Evolutionary conservation across 1,284 basidiomycete genomes (phyloP), one percentile per base, ranked within the genome.

Genomic region (Malassezia nana): DNA sequence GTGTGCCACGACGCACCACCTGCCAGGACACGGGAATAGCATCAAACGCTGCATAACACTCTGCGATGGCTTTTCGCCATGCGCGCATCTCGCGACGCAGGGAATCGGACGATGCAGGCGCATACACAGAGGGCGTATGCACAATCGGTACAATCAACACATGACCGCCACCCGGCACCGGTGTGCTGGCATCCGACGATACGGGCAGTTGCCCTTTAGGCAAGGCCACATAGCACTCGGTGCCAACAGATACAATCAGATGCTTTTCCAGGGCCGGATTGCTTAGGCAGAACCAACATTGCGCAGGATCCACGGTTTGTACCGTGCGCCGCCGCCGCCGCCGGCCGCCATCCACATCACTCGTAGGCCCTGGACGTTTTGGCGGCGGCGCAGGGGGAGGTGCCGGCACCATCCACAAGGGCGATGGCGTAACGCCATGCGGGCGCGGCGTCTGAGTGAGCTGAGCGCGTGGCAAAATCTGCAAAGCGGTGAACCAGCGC

Each of bases 231-330:
- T 74, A 74, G 31, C 58, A 63, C 25, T 65, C 66, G 6, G 46
- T 39, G 4, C 63, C 64, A 20, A 72, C 62, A 26, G 56, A 41
- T 10, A 71, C 60, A 33, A 74, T 63, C 28, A 72, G 59, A 44
- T 64, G 57, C 46, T 69, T 72, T 24, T 64, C 60, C 13, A 68
- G 57, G 0, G 51, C 24, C 1, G 67, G 67, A 26, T 74, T 74
- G 29, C 61, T 63, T 1, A 74, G 60, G 47, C 71, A 74, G 60
- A 74, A 74, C 71, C 71, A 74, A 52, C 71, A 74, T 41, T 67
- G 63, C 40, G 57, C 46, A 0, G 71, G 71, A 0, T 64, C 68
- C 3, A 74, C 63, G 2, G 69, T 64, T 20, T 63, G 57, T 22
- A 58, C 40, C 13, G 50, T 18, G 6, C 30, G 29, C n/a, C 33